Evolutionary conservation across 2,329 filamentous ascomycete genomes (phyloP).

Genomic region (Paecilomyces sp.): DNA sequence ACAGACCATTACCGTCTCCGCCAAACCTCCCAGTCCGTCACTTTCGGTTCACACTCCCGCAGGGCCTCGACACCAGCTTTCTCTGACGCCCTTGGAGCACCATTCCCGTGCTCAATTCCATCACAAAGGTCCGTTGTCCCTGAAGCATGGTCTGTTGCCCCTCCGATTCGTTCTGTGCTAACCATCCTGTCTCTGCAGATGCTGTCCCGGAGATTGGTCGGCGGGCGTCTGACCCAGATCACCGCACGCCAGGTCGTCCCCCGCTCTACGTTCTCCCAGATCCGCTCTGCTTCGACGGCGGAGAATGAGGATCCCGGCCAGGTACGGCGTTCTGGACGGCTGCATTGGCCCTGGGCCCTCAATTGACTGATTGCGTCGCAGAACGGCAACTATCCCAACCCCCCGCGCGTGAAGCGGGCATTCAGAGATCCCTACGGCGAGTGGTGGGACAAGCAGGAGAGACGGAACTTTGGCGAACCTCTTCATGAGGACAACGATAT

Average conservation of each 20-base stretch:
- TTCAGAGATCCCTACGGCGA: conserved; percentile 86
- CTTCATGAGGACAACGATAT: conserved; percentile 95
- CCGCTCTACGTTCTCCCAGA: conserved; percentile 36
- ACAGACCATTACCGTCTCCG: not conserved
- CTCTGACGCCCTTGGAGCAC: not conserved
- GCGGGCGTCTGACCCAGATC: conserved; percentile 34
- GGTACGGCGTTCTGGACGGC: conserved; percentile 20
- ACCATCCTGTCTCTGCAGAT: conserved; percentile 21
- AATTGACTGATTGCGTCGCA: conserved; percentile 19
- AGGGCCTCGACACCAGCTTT: not conserved
- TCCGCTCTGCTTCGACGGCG: conserved; percentile 29
- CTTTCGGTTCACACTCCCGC: not conserved
- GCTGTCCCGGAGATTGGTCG: conserved; percentile 38
- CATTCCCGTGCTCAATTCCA: not conserved
- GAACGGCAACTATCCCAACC: conserved; percentile 44
- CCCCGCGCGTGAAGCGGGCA: conserved; percentile 67
- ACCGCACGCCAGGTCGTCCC: conserved; percentile 30
- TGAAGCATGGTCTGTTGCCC: not conserved
- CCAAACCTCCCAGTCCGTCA: not conserved
- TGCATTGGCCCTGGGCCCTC: conserved; percentile 1
- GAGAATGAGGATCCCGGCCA: conserved; percentile 36
- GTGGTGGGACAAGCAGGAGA: conserved; percentile 98
- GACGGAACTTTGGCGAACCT: conserved; percentile 92
- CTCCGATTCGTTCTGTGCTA: not conserved
- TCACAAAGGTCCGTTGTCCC: not conserved